Percentiles rank a stretch among this genome's conserved stretches.
Conservation (phyloP, 352 stramenopile genomes). For the Globisporangium alternatum region DNA sequence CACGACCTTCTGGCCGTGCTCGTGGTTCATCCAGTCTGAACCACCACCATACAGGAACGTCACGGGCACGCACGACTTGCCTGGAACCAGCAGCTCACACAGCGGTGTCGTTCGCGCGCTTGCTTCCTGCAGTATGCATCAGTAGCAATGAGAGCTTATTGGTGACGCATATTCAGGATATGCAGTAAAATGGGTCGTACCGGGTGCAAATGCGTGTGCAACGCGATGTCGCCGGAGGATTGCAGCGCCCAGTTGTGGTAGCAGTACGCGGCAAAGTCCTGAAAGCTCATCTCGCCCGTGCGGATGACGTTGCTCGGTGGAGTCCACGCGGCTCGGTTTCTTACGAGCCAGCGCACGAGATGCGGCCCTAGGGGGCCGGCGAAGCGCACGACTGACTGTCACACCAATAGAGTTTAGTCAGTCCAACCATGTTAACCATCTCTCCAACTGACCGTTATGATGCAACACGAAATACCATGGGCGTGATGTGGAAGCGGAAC, state of each 20-base stretch:
- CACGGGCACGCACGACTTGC: constrained; percentile 9
- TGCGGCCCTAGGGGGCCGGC: constrained; percentile 5
- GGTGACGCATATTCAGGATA: background rate
- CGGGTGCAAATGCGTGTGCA: constrained; percentile 11
- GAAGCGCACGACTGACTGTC: constrained; percentile 7
- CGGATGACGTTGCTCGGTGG: constrained; percentile 6
- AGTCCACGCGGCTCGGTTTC: background rate
- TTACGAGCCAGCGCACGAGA: constrained; percentile 9
- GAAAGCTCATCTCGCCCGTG: constrained; percentile 1
- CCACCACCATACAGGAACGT: constrained; percentile 24
- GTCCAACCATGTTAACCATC: background rate
- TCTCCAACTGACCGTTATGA: background rate
- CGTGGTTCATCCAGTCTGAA: constrained; percentile 25
- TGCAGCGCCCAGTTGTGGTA: constrained; percentile 17
- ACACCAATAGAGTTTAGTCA: background rate
- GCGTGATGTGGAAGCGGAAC: constrained; percentile 4
- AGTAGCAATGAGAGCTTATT: background rate
- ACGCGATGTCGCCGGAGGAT: constrained; percentile 8
- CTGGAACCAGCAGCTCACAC: constrained; percentile 8
- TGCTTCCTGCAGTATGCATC: constrained; percentile 3
- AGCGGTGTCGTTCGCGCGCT: background rate
- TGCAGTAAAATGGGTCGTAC: background rate
- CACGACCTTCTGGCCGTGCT: constrained; percentile 17
- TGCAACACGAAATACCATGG: constrained; percentile 3
- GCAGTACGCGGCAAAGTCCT: constrained; percentile 8